Conservation (phyloP, 2,329 filamentous ascomycete species). For the Penicillium palitans region DNA sequence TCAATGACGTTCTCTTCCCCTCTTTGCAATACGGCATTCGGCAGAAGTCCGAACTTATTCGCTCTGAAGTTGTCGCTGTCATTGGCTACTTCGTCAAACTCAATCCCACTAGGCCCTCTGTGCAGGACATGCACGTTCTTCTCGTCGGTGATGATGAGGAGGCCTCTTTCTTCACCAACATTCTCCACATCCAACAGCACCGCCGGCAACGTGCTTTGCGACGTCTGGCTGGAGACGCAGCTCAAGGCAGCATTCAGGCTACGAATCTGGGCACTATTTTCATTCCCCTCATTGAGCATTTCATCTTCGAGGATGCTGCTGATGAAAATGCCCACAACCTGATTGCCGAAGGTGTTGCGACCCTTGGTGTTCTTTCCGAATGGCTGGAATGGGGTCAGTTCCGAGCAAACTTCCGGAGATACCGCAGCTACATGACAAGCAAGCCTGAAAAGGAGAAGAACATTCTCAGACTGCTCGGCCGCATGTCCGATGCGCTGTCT, state of each 20-base stretch:
- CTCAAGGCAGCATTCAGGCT: constrained; percentile 65
- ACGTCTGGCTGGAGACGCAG: constrained; percentile 69
- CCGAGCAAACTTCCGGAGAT: constrained; percentile 77
- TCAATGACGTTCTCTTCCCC: constrained; percentile 68
- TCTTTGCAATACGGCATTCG: constrained; percentile 74
- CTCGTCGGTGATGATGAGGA: constrained; percentile 72
- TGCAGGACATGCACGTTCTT: constrained; percentile 73
- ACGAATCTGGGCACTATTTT: constrained; percentile 83
- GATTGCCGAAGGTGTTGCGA: constrained; percentile 79
- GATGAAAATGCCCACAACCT: constrained; percentile 78
- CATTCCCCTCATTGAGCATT: constrained; percentile 89
- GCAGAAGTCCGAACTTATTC: constrained; percentile 78
- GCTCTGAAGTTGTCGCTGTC: constrained; percentile 76
- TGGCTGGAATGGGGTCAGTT: constrained; percentile 91
- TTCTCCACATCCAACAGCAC: constrained; percentile 85
- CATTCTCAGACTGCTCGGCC: constrained; percentile 76
- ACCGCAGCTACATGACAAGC: constrained; percentile 75
- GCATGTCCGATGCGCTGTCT: constrained; percentile 74
- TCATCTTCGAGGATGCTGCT: constrained; percentile 79
- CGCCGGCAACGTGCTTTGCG: constrained; percentile 81
- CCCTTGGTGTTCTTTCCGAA: constrained; percentile 71
- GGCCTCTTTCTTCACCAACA: constrained; percentile 86
- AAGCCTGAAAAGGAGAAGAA: constrained; percentile 84
- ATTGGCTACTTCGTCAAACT: constrained; percentile 74
- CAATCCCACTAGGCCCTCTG: constrained; percentile 67